Evolutionary conservation across 305 asterid species (phyloP), one percentile per base, ranked within the genome.

Genomic region (Fraxinus albicans): DNA sequence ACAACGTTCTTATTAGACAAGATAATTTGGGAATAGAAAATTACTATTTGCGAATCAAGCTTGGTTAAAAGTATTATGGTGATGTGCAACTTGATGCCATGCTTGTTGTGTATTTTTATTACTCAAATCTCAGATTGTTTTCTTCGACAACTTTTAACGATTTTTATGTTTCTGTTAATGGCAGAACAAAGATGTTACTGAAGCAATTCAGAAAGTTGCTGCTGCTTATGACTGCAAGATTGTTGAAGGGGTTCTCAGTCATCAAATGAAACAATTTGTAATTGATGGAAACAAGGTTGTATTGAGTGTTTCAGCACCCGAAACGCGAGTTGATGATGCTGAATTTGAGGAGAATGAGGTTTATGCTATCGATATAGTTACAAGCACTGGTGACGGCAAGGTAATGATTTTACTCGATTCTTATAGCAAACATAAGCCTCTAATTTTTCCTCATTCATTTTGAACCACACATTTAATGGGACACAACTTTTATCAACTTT

Each of bases 311-410:
- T 82, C 98, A 3, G 87, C 84, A 80, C 93, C 98, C 77, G 99
- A 96, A n/a, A 95, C 94, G n/a, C 90, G 96, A 85, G 99, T 96
- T 70, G 99, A 96, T 80, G 98, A 96, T 58, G 97, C 98, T 5
- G 98, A 96, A 70, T 96, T 96, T 73, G 99, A 96, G 91, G 99
- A 96, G 87, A 96, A 96, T 80, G 99, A 96, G 85, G 98, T 96
- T 72, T 96, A 96, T 79, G 85, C 98, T 34, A 86, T 96, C 84
- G 98, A 93, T 88, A 92, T 94, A 73, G 97, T 95, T 76, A 89
- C 97, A 17, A 92, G 98, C 89, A 91, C 97, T 3, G 97, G 97
- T 63, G 99, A 94, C 83, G 98, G 99, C 86, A 95, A 96, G 95
- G 98, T 94, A 86, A 67, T 33, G 27, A 35, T 25, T 35, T 38